Evolutionary conservation across 2,329 filamentous ascomycete genomes (phyloP), one percentile per base, ranked within the genome.

Genomic region (Aspergillus glaucus): DNA sequence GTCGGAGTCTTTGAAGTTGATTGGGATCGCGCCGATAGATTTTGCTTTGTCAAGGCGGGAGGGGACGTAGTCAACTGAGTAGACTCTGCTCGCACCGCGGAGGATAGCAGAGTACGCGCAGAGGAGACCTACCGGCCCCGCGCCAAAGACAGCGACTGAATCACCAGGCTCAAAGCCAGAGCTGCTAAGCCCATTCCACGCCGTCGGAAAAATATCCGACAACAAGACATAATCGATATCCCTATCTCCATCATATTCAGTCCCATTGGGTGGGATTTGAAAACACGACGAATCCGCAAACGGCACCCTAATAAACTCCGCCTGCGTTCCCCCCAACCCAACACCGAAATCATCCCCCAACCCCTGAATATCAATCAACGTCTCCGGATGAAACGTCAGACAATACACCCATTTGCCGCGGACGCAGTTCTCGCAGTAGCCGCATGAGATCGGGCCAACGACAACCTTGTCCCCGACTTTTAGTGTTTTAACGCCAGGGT

Each of bases 291-390:
- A 15, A 12, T 43, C 41, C 24, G n/a, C 41, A 28, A 26, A 43
- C 1, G 41, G 41, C n/a, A 43, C 41, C 22, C 22, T 17, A 14
- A 22, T 15, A 44, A 12, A 36, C 32, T 44, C 24, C 43, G 34
- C 43, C 68, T 95, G 90, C 0, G 88, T 89, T 43, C 90, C 88
- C 1, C 88, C 88, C 62, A 92, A 95, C 0, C 90, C 90, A 6
- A 88, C 89, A 0, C 87, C 90, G 62, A 95, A 88, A 48, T 74
- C 83, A 62, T 87, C 87, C 1, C 85, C 84, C 59, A 87, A 86
- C 55, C 82, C 67, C 62, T 41, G 10, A 10, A n/a, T 2, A 17
- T 19, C 8, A 43, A 30, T 2, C 1, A 30, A 4, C 4, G 26
- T 30, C 10, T 36, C 43, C 14, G n/a, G 24, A 9, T n/a, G 34